These are phyloP conservation scores for Mycena sanguinolenta DNA, from an alignment of 768 basidiomycete species.

Conservation along the genomic window DNA sequence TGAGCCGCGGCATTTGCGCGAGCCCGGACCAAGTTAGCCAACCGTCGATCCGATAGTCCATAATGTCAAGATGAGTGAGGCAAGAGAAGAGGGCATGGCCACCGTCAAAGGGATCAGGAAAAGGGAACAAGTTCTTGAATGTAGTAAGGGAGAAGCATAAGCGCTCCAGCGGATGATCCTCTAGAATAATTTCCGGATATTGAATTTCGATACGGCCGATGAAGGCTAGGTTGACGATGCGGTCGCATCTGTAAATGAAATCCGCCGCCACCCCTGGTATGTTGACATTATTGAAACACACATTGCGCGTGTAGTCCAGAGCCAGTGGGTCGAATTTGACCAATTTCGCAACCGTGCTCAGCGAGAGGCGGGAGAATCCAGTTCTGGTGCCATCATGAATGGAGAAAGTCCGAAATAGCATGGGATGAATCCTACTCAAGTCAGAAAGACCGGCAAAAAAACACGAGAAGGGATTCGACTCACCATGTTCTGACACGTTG, in stretches of 20 bases:
- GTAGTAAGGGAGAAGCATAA: background rate
- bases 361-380: background rate
- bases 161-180: background rate
- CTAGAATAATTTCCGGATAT: background rate
- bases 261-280: background rate
- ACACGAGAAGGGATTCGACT: background rate
- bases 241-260: background rate
- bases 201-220: background rate
- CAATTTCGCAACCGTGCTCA: background rate
- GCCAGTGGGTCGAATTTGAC: background rate
- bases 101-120: background rate
- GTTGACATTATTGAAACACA: background rate
- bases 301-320: background rate
- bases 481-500: background rate
- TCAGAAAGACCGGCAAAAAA: too few species aligned
- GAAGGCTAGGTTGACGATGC: background rate
- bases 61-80: background rate
- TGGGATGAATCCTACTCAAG: background rate
- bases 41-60: background rate
- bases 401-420: background rate
- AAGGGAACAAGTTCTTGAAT: background rate
- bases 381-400: background rate
- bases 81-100: background rate
- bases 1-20: background rate
- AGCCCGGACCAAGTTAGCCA: slow-evolving; percentile 6